These are phyloP conservation scores for Theileria orientalis DNA, from an alignment of 169 alveolate species.

Conservation along the genomic window DNA sequence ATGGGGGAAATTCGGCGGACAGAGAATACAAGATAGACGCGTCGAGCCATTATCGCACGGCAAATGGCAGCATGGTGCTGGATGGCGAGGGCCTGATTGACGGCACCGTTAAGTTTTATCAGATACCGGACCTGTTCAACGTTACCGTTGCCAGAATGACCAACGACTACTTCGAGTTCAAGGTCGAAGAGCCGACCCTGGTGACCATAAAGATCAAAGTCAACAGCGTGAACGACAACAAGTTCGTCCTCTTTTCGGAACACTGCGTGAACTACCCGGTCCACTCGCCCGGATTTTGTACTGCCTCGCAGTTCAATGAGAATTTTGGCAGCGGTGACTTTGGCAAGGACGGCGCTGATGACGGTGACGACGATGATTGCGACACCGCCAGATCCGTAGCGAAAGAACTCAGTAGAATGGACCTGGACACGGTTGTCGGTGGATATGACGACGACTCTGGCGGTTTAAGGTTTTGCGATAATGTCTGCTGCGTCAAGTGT, in stretches of 20 bases:
- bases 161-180: neutral
- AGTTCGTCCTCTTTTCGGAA: neutral
- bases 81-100: neutral
- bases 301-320: neutral
- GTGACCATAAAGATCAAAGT: neutral
- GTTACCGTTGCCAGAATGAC: neutral
- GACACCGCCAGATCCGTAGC: neutral
- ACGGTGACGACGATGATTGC: neutral
- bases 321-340: neutral
- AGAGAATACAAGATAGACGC: neutral
- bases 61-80: too few relatives aligned
- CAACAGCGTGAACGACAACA: neutral
- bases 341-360: neutral
- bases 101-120: neutral
- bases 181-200: neutral
- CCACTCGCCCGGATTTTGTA: neutral
- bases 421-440: too few relatives aligned
- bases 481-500: constrained; percentile 23
- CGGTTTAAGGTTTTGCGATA: constrained; percentile 7
- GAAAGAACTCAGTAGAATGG: too few relatives aligned
- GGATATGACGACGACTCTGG: neutral
- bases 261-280: neutral
- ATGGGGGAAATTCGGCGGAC: neutral
- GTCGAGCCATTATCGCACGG: too few relatives aligned
- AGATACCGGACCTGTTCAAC: neutral